phyloP scores from a whole-genome alignment of 805 yeast genomes.

The Wickerhamomyces bovis region DNA sequence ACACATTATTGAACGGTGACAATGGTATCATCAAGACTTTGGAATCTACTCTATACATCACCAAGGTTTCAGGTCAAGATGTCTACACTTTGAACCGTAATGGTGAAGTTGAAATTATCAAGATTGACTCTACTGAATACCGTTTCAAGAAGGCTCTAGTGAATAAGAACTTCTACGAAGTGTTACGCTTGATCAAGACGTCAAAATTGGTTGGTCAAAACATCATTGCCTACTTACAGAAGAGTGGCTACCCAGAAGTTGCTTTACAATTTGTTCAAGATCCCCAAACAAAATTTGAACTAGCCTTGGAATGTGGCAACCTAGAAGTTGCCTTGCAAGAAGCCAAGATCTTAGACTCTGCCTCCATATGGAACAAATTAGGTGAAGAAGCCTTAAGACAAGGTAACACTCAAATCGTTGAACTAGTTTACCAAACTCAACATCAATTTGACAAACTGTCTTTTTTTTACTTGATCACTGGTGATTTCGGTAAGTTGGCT shows the following conservation, averaged over 20 bases:
- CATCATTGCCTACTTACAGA: slow-evolving; percentile 89
- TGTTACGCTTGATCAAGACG: slow-evolving; percentile 76
- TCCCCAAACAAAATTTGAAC: slow-evolving; percentile 90
- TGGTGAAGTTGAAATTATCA: slow-evolving; percentile 73
- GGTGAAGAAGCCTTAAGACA: slow-evolving; percentile 84
- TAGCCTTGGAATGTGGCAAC: slow-evolving; percentile 92
- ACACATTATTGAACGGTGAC: slow-evolving; percentile 90
- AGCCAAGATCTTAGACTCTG: slow-evolving; percentile 69
- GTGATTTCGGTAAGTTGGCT: slow-evolving; percentile 65
- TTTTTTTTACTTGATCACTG: slow-evolving; percentile 79
- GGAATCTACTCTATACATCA: slow-evolving; percentile 80
- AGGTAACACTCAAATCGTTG: slow-evolving; percentile 83
- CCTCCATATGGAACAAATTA: slow-evolving; percentile 71
- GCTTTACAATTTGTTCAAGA: slow-evolving; percentile 97
- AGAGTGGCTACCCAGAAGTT: slow-evolving; percentile 94
- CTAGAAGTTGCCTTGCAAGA: slow-evolving; percentile 81
- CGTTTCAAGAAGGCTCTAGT: slow-evolving; percentile 91
- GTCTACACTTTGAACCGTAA: slow-evolving; percentile 80
- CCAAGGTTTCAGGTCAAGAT: slow-evolving; percentile 59
- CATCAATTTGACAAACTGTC: slow-evolving; percentile 84
- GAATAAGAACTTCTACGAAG: slow-evolving; percentile 86
- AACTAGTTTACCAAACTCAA: slow-evolving; percentile 82
- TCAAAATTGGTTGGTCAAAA: slow-evolving; percentile 96
- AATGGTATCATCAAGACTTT: slow-evolving; percentile 90
- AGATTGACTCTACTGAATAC: slow-evolving; percentile 94